phyloP scores from a whole-genome alignment of 768 basidiomycete species.

The Tulasnella sp. region DNA sequence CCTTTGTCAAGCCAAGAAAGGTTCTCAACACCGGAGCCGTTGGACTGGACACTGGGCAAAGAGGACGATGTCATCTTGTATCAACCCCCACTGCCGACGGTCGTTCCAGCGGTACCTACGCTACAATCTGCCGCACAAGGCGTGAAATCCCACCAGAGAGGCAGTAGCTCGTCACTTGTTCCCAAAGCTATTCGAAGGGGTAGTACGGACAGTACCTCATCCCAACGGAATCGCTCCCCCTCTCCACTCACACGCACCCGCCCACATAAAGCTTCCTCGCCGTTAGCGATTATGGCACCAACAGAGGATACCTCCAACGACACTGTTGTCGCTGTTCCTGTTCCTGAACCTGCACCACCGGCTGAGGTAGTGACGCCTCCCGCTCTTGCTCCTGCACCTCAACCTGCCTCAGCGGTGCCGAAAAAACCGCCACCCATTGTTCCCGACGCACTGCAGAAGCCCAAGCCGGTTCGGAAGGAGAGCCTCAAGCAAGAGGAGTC shows the following conservation, averaged over 20 bases:
- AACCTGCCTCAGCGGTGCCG: background rate
- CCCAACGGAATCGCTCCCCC: background rate
- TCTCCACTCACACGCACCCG: background rate
- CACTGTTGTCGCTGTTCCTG: too few relatives aligned
- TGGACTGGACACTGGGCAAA: background rate
- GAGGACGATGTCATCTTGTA: conserved; percentile 8
- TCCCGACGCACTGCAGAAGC: background rate
- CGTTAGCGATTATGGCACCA: background rate
- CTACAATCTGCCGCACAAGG: too few relatives aligned
- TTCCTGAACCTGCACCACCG: too few relatives aligned
- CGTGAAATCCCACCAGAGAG: too few relatives aligned
- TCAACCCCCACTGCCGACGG: background rate
- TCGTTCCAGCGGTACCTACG: background rate
- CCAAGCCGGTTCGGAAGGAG: background rate
- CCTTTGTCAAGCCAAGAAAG: background rate
- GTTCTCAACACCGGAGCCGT: background rate
- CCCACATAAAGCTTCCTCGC: background rate
- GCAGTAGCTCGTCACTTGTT: too few relatives aligned
- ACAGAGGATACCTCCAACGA: too few relatives aligned
- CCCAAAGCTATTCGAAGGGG: too few relatives aligned
- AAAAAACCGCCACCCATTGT: background rate
- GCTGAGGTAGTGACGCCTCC: too few relatives aligned
- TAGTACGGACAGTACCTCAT: background rate
- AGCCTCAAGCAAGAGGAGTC: conserved; percentile 3
- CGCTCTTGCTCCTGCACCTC: background rate